Base-by-base conservation (phyloP, 805 yeast species). In the Schwanniomyces pseudopolymorphus region DNA sequence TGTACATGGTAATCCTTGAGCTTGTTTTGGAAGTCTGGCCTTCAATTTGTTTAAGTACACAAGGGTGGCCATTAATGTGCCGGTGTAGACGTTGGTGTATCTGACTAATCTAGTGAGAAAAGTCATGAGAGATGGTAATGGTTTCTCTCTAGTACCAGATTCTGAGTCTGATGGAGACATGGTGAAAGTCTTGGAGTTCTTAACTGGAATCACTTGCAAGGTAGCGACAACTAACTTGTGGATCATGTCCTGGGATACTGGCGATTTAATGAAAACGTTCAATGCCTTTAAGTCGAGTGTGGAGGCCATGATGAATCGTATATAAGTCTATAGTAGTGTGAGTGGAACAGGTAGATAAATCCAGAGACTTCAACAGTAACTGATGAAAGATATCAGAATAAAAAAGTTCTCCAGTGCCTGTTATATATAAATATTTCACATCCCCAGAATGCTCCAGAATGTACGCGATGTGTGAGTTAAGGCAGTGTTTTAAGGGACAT, bases 1-100 rank as follows among this genome's bases (percentile, higher is more conserved):
- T 2, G 95, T 87, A 54, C 91, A 85, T 38, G 91, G 87, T 52
- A 85, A 70, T 26, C 92, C 92, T 57, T 80, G 84, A 27, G 90
- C 87, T 53, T 84, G 86, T 47, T 72, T 70, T 44, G 92, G 92
- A 43, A 87, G 69, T 52, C 77, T 81, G 43, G 74, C 50, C 58
- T 80, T 80, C 55, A 87, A 70, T 56, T 81, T 74, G 56, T 83
- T 80, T 61, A 87, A 71, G 63, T 84, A 85, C 26, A 85, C 84
- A 44, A 83, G 74, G 3, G 92, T 84, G 11, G 89, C 75, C 79
- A 87, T 77, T 54, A 87, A 70, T 14, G 91, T 86, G 33, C 91
- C 89, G 2, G 90, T 83, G 64, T 85, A 83, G n/a, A 87, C 89
- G 57, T 85, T 85, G 25, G 90, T 83, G 69, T 84, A 79, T 60